Evolutionary conservation across 139 green algal genomes (phyloP).

Genomic region (Edaphochlamys debaryana): DNA sequence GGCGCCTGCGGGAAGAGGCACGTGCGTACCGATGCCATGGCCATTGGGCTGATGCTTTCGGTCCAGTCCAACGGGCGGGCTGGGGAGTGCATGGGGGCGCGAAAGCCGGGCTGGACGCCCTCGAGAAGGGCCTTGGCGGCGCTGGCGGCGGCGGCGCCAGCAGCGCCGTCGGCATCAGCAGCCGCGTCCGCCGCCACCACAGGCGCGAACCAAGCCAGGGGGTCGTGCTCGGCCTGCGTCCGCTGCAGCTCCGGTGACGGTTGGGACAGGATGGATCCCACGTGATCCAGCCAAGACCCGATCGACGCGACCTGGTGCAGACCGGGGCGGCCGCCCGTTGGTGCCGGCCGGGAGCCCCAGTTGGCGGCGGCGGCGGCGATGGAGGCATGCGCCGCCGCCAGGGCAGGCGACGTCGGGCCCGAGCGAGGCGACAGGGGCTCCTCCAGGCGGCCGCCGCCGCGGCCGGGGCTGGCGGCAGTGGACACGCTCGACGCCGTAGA

Average conservation of each 20-base stretch:
- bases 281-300: slow-evolving; percentile 22
- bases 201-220: slow-evolving; percentile 1
- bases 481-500: too few relatives aligned
- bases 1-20: background rate
- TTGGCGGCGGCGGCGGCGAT: background rate
- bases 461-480: background rate
- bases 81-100: slow-evolving; percentile 28
- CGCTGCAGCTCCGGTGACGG: slow-evolving; percentile 11
- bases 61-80: background rate
- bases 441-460: background rate
- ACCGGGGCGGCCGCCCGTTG: too few relatives aligned
- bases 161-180: background rate
- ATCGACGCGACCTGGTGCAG: slow-evolving; percentile 21
- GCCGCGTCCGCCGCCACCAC: background rate
- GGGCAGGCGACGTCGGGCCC: too few relatives aligned
- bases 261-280: background rate
- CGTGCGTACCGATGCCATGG: background rate
- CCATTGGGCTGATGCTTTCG: background rate
- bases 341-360: too few relatives aligned
- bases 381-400: background rate
- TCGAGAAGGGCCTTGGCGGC: background rate
- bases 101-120: slow-evolving; percentile 2
- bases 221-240: slow-evolving; percentile 20
- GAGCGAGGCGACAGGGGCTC: background rate
- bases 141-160: background rate